These are phyloP conservation scores for Blastocystis sp. DNA, from an alignment of 352 stramenopile genomes.

Conservation along the genomic window DNA sequence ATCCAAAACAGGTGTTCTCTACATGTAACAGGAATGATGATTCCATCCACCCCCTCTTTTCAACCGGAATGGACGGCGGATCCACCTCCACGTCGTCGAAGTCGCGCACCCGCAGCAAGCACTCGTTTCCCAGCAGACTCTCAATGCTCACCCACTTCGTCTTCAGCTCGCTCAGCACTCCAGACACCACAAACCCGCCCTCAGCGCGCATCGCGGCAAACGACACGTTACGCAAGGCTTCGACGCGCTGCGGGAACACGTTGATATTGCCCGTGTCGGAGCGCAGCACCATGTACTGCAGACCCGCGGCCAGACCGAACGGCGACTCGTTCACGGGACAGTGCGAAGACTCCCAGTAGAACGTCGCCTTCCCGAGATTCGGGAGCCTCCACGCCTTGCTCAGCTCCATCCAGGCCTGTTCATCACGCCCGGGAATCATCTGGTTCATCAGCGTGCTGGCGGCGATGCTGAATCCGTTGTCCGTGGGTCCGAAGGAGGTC, in stretches of 20 bases:
- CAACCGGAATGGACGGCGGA: neutral
- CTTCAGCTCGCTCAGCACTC: neutral
- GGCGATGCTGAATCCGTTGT: conserved; percentile 60
- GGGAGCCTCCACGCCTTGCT: neutral
- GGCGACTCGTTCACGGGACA: conserved; percentile 57
- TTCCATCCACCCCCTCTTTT: neutral
- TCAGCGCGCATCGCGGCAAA: conserved; percentile 9
- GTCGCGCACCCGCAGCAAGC: conserved; percentile 22
- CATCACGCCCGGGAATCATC: conserved; percentile 38
- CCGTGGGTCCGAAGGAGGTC: conserved; percentile 17
- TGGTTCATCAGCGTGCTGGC: conserved; percentile 38
- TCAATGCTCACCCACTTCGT: conserved; percentile 20
- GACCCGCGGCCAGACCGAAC: conserved; percentile 48
- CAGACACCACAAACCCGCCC: conserved; percentile 18
- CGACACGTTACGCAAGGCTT: neutral
- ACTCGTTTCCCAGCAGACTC: conserved; percentile 29
- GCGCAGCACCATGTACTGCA: conserved; percentile 59
- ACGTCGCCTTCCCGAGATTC: conserved; percentile 49
- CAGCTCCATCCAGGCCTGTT: neutral
- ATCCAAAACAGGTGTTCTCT: conserved; percentile 23
- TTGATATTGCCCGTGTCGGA: conserved; percentile 38
- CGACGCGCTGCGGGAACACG: conserved; percentile 24
- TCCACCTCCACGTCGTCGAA: neutral
- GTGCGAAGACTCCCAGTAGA: conserved; percentile 56
- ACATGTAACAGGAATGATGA: neutral